Conservation (phyloP, 2,329 filamentous ascomycete species). For the Apiospora marii region DNA sequence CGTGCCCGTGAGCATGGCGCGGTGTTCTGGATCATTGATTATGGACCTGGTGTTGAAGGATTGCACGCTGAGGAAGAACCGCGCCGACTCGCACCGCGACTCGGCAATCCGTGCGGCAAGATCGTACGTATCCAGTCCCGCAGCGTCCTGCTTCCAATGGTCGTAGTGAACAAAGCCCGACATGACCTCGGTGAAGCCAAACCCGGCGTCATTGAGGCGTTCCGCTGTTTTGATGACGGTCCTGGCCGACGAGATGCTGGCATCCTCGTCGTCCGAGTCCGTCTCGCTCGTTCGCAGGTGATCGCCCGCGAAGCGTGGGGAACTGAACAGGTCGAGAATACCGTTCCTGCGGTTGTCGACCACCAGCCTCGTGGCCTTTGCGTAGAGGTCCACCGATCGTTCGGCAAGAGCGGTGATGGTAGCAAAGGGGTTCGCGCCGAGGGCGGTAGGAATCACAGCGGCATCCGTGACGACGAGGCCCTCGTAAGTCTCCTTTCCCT, state of each 20-base stretch:
- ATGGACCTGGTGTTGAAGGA: slow-evolving; percentile 59
- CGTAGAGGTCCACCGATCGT: slow-evolving; percentile 63
- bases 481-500: slow-evolving; percentile 56
- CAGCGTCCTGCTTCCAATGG: slow-evolving; percentile 29
- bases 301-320: slow-evolving; percentile 47
- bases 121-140: slow-evolving; percentile 57
- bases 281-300: slow-evolving; percentile 22
- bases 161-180: slow-evolving; percentile 64
- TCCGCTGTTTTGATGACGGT: slow-evolving; percentile 51
- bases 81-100: slow-evolving; percentile 61
- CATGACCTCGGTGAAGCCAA: slow-evolving; percentile 72
- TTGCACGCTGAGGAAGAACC: slow-evolving; percentile 66
- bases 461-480: slow-evolving; percentile 70
- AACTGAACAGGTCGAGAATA: slow-evolving; percentile 61
- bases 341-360: slow-evolving; percentile 57
- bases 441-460: slow-evolving; percentile 66
- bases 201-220: slow-evolving; percentile 54
- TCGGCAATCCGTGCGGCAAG: slow-evolving; percentile 60
- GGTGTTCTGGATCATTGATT: slow-evolving; percentile 56
- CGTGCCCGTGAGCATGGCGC: slow-evolving; percentile 64
- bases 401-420: slow-evolving; percentile 75
- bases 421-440: slow-evolving; percentile 73
- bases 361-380: slow-evolving; percentile 47
- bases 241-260: slow-evolving; percentile 46
- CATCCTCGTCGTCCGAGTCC: slow-evolving; percentile 44